A percentile compares a stretch with the other conserved stretches of the same genome.
Evolutionary conservation across 1,284 basidiomycete genomes (phyloP).

Genomic region (Leccinum glutinopallens): DNA sequence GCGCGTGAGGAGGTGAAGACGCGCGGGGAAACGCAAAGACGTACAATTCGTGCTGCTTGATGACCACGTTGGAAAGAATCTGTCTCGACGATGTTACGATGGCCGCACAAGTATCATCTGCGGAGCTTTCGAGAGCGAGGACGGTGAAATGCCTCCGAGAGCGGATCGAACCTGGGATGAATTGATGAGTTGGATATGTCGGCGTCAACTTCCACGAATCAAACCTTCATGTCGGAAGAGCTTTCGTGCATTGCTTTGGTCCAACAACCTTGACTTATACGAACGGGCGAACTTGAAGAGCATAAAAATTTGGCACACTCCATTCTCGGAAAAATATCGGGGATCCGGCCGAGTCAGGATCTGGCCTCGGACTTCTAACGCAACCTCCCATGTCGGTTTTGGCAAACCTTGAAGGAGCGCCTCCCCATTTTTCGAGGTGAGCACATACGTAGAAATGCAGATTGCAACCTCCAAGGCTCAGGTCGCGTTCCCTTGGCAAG

Average conservation of each 20-base stretch:
- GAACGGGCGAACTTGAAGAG: neutral
- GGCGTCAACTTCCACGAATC: neutral
- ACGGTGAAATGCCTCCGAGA: conserved; percentile 52
- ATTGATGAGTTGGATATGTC: neutral
- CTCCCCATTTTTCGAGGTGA: no score
- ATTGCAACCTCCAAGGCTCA: no score
- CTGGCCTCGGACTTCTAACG: no score
- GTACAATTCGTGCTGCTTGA: conserved; percentile 73
- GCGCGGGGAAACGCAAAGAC: conserved; percentile 20
- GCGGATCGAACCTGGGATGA: neutral
- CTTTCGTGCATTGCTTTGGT: neutral
- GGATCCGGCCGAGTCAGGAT: no score
- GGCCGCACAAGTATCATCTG: conserved; percentile 89
- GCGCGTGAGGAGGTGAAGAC: neutral
- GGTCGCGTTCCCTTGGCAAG: no score
- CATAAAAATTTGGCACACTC: no score
- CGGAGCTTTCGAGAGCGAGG: conserved; percentile 82
- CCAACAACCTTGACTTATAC: neutral
- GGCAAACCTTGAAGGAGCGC: no score
- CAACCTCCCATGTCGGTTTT: no score
- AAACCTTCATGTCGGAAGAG: neutral
- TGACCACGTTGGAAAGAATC: conserved; percentile 82
- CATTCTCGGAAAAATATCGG: no score
- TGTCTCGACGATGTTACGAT: conserved; percentile 68
- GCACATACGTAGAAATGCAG: no score